These are phyloP conservation scores for Trichoderma orchidacearum DNA, from an alignment of 495 filamentous ascomycete genomes.

Conservation along the genomic window DNA sequence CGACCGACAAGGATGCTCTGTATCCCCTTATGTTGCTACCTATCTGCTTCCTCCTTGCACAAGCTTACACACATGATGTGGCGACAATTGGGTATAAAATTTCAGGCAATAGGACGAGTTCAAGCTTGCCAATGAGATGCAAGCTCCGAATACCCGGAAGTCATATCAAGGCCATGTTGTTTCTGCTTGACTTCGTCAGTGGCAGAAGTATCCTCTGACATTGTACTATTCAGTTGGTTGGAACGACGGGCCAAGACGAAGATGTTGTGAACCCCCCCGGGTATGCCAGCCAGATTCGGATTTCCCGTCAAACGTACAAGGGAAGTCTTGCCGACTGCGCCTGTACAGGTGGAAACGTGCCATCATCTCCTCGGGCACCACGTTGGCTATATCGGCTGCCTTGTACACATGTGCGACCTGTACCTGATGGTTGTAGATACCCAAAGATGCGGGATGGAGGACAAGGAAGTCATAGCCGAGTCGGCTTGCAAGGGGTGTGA, in stretches of 20 bases:
- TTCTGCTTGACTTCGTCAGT: neutral
- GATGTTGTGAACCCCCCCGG: neutral
- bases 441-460: neutral
- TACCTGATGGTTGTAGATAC: neutral
- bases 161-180: neutral
- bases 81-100: neutral
- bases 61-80: neutral
- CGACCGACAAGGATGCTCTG: neutral
- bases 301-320: neutral
- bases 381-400: neutral
- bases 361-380: too few species aligned
- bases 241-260: neutral
- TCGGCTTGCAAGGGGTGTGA: neutral
- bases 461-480: neutral
- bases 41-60: neutral
- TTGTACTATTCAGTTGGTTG: neutral
- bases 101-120: neutral
- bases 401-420: neutral
- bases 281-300: neutral
- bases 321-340: neutral
- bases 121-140: neutral
- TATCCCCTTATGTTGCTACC: neutral
- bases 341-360: neutral
- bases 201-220: neutral
- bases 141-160: neutral